Percentiles rank a stretch among this genome's conserved stretches.
Conservation (phyloP, 2,329 filamentous ascomycete genomes). For the Trichoderma sp. region DNA sequence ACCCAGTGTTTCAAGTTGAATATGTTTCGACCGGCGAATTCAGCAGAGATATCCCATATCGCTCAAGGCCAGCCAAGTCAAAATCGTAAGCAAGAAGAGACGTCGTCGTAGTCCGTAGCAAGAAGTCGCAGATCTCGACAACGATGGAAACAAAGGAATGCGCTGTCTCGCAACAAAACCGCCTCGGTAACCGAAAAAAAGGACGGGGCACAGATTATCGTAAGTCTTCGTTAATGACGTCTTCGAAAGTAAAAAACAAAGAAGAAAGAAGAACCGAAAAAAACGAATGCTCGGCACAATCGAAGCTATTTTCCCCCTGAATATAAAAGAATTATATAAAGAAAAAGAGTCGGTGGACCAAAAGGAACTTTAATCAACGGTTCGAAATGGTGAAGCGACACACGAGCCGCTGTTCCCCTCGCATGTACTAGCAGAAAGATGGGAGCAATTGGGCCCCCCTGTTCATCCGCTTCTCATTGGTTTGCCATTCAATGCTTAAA, state of each 20-base stretch:
- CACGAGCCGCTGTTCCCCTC: conserved; percentile 1
- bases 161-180: neutral
- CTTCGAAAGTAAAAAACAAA: neutral
- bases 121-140: neutral
- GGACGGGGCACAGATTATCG: neutral
- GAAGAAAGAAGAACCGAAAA: neutral
- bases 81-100: neutral
- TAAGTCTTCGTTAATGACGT: neutral
- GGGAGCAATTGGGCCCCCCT: neutral
- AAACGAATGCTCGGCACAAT: neutral
- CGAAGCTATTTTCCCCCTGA: neutral
- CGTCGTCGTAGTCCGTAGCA: neutral
- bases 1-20: neutral
- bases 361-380: neutral
- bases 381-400: neutral
- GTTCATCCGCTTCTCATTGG: conserved; percentile 6
- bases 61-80: neutral
- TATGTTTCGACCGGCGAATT: conserved; percentile 18
- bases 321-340: neutral
- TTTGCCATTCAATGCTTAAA: conserved; percentile 6
- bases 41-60: conserved; percentile 34
- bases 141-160: conserved; percentile 1
- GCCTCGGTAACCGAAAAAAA: neutral
- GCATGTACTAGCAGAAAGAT: neutral
- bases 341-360: conserved; percentile 13